phyloP scores from a whole-genome alignment of 1,139 yeast genomes.

The Blastobotrys niveus region DNA sequence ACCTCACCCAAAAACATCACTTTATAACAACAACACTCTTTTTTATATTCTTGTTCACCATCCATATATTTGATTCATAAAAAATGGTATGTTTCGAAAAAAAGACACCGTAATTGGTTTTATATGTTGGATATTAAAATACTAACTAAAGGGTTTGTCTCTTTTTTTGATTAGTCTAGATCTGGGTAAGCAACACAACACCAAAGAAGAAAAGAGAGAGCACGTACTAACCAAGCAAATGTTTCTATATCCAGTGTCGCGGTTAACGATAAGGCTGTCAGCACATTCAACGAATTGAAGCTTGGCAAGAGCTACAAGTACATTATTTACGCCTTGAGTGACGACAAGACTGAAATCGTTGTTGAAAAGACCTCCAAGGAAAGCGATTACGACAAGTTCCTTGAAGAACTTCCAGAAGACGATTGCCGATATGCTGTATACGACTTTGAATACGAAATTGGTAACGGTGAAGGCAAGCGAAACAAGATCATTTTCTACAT shows the following conservation, averaged over 20 bases:
- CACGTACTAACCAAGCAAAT: background rate
- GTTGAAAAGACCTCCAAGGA: slow-evolving; percentile 80
- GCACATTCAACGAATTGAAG: slow-evolving; percentile 92
- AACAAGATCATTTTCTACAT: slow-evolving; percentile 88
- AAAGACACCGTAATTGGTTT: no score
- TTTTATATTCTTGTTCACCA: background rate
- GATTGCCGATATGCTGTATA: slow-evolving; percentile 96
- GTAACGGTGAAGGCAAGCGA: slow-evolving; percentile 88
- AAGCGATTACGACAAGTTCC: slow-evolving; percentile 71
- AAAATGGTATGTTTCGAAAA: background rate
- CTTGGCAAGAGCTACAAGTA: slow-evolving; percentile 87
- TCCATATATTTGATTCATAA: no score
- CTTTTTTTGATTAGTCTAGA: slow-evolving; percentile 10
- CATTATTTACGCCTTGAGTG: slow-evolving; percentile 74
- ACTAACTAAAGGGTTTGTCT: background rate
- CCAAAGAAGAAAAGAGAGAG: background rate
- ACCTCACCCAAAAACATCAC: background rate
- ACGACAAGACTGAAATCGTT: slow-evolving; percentile 79
- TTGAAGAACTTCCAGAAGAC: slow-evolving; percentile 86
- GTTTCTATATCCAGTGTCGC: slow-evolving; percentile 56
- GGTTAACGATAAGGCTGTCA: slow-evolving; percentile 89
- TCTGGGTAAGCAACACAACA: slow-evolving; percentile 7
- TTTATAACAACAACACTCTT: background rate
- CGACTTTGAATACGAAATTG: slow-evolving; percentile 90
- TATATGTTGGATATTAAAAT: no score